Evolutionary conservation across 2,329 filamentous ascomycete genomes (phyloP).

Genomic region (Chaetomiaceae sp.): DNA sequence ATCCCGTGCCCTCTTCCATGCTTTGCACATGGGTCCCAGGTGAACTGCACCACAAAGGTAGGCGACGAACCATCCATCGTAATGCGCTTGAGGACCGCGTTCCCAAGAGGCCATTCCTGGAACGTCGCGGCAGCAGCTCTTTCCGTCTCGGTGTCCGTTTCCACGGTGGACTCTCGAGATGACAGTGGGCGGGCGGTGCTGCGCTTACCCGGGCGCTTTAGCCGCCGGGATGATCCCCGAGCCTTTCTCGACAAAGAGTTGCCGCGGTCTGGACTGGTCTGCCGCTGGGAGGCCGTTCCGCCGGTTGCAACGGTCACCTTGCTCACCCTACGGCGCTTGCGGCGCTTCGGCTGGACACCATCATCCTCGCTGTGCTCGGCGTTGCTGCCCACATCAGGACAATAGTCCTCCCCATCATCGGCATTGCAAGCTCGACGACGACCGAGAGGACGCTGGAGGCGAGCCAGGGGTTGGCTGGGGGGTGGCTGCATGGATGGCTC

Average conservation of each 20-base stretch:
- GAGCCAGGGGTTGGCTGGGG: not conserved
- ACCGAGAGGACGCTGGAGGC: not conserved
- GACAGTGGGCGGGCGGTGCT: not conserved
- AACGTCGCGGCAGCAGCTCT: constrained; percentile 2
- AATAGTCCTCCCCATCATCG: constrained; percentile 8
- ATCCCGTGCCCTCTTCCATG: not conserved
- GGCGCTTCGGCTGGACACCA: not conserved
- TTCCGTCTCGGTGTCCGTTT: not conserved
- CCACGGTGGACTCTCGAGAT: not conserved
- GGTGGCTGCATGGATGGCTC: not conserved
- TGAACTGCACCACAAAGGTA: constrained; percentile 14
- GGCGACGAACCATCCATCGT: constrained; percentile 6
- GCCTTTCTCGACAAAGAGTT: not conserved
- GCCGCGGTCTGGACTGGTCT: not conserved
- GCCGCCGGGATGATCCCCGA: constrained; percentile 6
- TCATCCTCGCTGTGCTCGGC: constrained; percentile 6
- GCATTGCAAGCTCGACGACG: constrained; percentile 2
- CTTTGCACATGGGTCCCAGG: not conserved
- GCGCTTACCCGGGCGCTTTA: not conserved
- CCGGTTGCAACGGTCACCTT: constrained; percentile 6
- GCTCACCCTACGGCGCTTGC: constrained; percentile 5
- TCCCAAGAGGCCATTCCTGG: constrained; percentile 8
- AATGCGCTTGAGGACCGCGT: constrained; percentile 9
- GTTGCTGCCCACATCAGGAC: constrained; percentile 1
- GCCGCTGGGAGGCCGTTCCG: constrained; percentile 10